Conservation (phyloP, 1,284 basidiomycete genomes). For the Anthracocystis panici-leucophaei region DNA sequence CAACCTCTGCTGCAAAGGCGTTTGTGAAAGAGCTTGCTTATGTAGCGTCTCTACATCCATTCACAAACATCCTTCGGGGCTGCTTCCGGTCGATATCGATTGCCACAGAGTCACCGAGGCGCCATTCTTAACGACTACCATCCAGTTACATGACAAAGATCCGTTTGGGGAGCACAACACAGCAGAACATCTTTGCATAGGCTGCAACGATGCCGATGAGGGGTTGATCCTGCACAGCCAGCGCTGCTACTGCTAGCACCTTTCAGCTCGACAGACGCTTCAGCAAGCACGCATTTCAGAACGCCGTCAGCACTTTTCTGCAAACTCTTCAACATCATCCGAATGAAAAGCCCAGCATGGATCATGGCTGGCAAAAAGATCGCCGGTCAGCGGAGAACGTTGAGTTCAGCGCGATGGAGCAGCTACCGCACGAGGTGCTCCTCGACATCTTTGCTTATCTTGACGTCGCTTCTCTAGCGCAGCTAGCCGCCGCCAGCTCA, state of each 20-base stretch:
- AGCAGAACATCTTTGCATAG: neutral
- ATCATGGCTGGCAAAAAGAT: slow-evolving; percentile 4
- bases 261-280: too few relatives aligned
- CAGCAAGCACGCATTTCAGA: neutral
- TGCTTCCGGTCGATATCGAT: neutral
- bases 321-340: neutral
- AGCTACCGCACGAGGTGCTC: slow-evolving; percentile 37
- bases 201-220: neutral
- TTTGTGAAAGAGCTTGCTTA: neutral
- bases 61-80: neutral
- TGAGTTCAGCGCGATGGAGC: slow-evolving; percentile 18
- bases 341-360: slow-evolving; percentile 10
- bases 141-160: too few relatives aligned
- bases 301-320: neutral
- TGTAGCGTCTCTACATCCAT: neutral
- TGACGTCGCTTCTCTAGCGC: slow-evolving; percentile 22
- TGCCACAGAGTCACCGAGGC: neutral
- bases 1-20: neutral
- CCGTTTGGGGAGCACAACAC: neutral
- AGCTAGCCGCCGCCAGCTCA: slow-evolving; percentile 20
- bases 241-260: neutral
- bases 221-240: neutral
- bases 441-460: slow-evolving; percentile 38
- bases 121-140: neutral
- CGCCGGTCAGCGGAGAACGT: neutral